These are phyloP conservation scores for Monosporascus ibericus DNA, from an alignment of 2,329 filamentous ascomycete genomes.

Conservation along the genomic window DNA sequence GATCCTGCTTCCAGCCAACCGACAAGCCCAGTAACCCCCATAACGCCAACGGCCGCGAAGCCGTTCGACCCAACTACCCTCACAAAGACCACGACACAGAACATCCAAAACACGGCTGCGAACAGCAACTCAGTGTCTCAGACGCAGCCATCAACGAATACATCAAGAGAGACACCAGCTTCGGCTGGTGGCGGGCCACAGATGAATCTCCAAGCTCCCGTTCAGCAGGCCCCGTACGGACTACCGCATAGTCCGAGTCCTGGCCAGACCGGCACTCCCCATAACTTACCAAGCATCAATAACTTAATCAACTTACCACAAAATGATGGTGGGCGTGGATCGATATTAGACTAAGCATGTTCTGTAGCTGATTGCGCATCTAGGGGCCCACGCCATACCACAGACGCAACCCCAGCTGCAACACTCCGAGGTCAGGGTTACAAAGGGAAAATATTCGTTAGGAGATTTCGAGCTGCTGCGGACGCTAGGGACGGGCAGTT, in stretches of 20 bases:
- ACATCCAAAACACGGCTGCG: constrained; percentile 7
- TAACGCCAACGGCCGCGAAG: constrained; percentile 48
- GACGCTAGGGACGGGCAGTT: constrained; percentile 93
- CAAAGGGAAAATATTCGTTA: constrained; percentile 96
- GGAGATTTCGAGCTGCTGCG: constrained; percentile 84
- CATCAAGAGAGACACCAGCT: constrained; percentile 16
- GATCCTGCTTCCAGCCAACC: constrained; percentile 63
- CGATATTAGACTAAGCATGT: not conserved
- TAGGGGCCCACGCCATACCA: constrained; percentile 20
- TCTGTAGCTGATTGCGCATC: constrained; percentile 1
- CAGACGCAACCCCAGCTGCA: constrained; percentile 23
- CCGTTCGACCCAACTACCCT: constrained; percentile 40
- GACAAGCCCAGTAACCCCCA: constrained; percentile 56
- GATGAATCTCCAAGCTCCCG: constrained; percentile 25
- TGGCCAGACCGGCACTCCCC: constrained; percentile 30
- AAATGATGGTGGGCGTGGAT: constrained; percentile 25
- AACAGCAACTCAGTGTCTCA: constrained; percentile 15
- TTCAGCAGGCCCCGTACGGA: constrained; percentile 32
- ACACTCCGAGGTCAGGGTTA: constrained; percentile 52
- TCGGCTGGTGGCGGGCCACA: constrained; percentile 24
- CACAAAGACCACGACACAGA: constrained; percentile 27
- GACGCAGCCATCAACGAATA: constrained; percentile 14
- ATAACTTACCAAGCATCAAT: constrained; percentile 74
- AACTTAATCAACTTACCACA: constrained; percentile 71
- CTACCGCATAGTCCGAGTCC: constrained; percentile 34